Conservation (phyloP, 345 rosid genomes). For the Chamaenerion angustifolium region DNA sequence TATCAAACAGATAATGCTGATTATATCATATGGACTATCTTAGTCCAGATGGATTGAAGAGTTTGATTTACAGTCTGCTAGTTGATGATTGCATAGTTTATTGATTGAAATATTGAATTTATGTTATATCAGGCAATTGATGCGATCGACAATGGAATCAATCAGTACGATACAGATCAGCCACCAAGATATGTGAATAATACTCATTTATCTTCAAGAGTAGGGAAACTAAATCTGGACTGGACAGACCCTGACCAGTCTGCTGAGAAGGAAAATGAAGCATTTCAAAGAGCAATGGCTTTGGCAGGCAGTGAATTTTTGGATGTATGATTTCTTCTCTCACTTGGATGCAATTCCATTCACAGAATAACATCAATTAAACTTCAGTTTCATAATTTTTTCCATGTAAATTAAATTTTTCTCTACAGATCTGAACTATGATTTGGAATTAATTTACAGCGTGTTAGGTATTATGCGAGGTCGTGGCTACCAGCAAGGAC, state of each 20-base stretch:
- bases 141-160: slow-evolving; percentile 82
- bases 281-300: slow-evolving; percentile 66
- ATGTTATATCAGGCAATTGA: slow-evolving; percentile 43
- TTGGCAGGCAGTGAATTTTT: slow-evolving; percentile 76
- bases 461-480: slow-evolving; percentile 50
- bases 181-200: slow-evolving; percentile 86
- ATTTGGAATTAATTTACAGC: slow-evolving; percentile 24
- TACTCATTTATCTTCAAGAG: slow-evolving; percentile 72
- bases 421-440: neutral
- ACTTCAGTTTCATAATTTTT: neutral
- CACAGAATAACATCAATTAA: too few species aligned
- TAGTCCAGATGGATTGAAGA: neutral
- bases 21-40: neutral
- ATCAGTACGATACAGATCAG: slow-evolving; percentile 60
- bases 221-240: slow-evolving; percentile 76
- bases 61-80: neutral
- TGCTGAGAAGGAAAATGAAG: slow-evolving; percentile 72
- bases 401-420: neutral
- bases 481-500: slow-evolving; percentile 91
- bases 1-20: neutral
- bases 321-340: slow-evolving; percentile 31
- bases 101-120: neutral
- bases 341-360: too few species aligned
- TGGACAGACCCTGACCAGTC: slow-evolving; percentile 93
- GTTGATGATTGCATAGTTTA: neutral